A percentile compares a stretch with the other conserved stretches of the same genome.
Evolutionary conservation across 2,329 filamentous ascomycete genomes (phyloP).

Genomic region (Cladophialophora carrionii): DNA sequence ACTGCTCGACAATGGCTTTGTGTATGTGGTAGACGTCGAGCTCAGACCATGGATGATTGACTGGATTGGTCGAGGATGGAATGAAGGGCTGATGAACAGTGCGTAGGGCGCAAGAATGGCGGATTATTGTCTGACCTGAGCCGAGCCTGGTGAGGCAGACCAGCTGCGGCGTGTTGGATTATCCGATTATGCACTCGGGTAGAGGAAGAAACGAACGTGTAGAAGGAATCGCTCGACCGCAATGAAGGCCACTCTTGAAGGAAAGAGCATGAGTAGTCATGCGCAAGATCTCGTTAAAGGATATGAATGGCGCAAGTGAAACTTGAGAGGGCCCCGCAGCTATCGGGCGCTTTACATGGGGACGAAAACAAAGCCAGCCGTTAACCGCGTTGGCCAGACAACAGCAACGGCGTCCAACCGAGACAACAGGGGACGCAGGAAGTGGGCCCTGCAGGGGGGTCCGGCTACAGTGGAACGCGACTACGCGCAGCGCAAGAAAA

Average conservation of each 20-base stretch:
- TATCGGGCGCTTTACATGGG: background rate
- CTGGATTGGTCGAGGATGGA: conserved; percentile 4
- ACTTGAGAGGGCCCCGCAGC: conserved; percentile 11
- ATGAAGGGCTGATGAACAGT: conserved; percentile 22
- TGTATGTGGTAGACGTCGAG: conserved; percentile 25
- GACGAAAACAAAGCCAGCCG: conserved; percentile 13
- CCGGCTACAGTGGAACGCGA: conserved; percentile 11
- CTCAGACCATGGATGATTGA: conserved; percentile 35
- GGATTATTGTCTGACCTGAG: conserved; percentile 14
- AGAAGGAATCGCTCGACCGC: conserved; percentile 21
- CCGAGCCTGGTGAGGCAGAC: conserved; percentile 32
- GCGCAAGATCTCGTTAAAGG: conserved; percentile 8
- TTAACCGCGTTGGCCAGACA: conserved; percentile 9
- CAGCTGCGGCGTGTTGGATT: conserved; percentile 31
- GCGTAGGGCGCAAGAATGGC: conserved; percentile 25
- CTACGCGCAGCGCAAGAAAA: conserved; percentile 14
- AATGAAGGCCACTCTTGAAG: conserved; percentile 22
- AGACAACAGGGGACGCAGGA: background rate
- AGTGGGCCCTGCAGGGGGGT: background rate
- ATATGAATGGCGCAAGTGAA: conserved; percentile 15
- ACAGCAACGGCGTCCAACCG: conserved; percentile 4
- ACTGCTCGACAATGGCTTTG: conserved; percentile 36
- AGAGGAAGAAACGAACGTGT: conserved; percentile 15
- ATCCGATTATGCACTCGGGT: background rate
- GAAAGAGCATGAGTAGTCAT: conserved; percentile 23